Evolutionary conservation across 1,284 basidiomycete genomes (phyloP).

Genomic region (Malassezia sp.): DNA sequence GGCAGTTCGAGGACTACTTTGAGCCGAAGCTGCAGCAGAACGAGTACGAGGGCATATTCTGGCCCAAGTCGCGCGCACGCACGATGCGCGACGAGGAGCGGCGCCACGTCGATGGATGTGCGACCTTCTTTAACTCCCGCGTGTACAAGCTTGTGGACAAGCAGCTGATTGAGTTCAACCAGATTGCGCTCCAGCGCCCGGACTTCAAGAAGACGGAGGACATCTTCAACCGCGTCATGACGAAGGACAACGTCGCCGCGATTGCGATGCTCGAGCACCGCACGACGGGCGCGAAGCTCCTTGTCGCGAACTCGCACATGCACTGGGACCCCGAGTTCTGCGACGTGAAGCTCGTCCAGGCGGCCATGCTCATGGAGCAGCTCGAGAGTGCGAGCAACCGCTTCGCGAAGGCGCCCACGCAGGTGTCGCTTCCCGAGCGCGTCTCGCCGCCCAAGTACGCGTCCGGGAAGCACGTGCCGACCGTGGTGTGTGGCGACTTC

Average conservation of each 20-base stretch:
- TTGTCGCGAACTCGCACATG: constrained; percentile 83
- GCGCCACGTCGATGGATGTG: constrained; percentile 86
- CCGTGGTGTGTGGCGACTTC: constrained; percentile 85
- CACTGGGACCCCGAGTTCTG: constrained; percentile 85
- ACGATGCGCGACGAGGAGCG: constrained; percentile 83
- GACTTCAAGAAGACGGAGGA: constrained; percentile 98
- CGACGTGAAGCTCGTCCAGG: constrained; percentile 96
- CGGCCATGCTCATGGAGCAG: constrained; percentile 81
- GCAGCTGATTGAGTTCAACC: constrained; percentile 85
- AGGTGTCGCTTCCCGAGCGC: constrained; percentile 48
- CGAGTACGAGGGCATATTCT: constrained; percentile 84
- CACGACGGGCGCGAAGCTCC: constrained; percentile 70
- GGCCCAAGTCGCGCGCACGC: constrained; percentile 84
- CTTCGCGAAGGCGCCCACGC: constrained; percentile 74
- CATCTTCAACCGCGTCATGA: constrained; percentile 97
- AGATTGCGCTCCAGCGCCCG: constrained; percentile 78
- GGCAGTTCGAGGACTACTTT: constrained; percentile 90
- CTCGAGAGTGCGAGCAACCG: constrained; percentile 74
- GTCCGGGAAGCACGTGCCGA: constrained; percentile 76
- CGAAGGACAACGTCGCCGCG: constrained; percentile 87
- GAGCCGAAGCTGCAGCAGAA: constrained; percentile 61
- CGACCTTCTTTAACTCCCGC: constrained; percentile 77
- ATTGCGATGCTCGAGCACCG: constrained; percentile 77
- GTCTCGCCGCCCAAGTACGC: constrained; percentile 56
- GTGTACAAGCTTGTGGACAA: constrained; percentile 89